phyloP scores from a whole-genome alignment of 495 filamentous ascomycete genomes.

The Penicillium ucsense region DNA sequence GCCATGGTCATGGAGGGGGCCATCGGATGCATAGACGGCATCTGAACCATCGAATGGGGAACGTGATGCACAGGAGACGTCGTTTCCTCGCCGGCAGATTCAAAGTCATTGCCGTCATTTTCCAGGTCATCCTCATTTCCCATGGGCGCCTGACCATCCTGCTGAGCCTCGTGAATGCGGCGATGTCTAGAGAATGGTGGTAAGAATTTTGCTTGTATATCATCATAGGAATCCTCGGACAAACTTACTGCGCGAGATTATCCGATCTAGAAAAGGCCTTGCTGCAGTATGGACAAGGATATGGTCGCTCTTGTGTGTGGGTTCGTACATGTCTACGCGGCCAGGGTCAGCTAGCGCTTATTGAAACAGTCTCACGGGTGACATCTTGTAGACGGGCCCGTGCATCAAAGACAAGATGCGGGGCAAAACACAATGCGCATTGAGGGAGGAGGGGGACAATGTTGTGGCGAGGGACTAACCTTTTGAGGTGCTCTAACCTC shows the following conservation, averaged over 20 bases:
- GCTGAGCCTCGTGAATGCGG: conserved; percentile 80
- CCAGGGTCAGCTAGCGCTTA: conserved; percentile 48
- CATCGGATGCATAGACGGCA: conserved; percentile 33
- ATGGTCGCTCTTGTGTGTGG: conserved; percentile 97
- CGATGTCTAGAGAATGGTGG: conserved; percentile 56
- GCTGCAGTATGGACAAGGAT: conserved; percentile 92
- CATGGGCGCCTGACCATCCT: conserved; percentile 54
- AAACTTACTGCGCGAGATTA: conserved; percentile 90
- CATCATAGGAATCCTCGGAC: not conserved
- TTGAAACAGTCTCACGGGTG: conserved; percentile 30
- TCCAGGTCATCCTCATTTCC: conserved; percentile 68
- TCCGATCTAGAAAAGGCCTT: conserved; percentile 98
- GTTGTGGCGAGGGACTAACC: conserved; percentile 47
- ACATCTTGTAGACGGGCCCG: conserved; percentile 11
- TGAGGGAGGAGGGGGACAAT: not conserved
- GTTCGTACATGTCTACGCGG: conserved; percentile 87
- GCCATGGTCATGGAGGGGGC: conserved; percentile 28
- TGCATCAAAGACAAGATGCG: not conserved
- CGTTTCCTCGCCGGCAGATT: conserved; percentile 65
- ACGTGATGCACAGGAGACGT: conserved; percentile 34
- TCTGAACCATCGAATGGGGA: conserved; percentile 23
- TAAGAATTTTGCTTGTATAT: conserved; percentile 1
- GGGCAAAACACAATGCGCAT: conserved; percentile 16
- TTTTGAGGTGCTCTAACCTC: conserved; percentile 96
- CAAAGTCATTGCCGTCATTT: conserved; percentile 61